phyloP scores from a whole-genome alignment of 1,139 yeast species.

The Waltiozyma sp. region DNA sequence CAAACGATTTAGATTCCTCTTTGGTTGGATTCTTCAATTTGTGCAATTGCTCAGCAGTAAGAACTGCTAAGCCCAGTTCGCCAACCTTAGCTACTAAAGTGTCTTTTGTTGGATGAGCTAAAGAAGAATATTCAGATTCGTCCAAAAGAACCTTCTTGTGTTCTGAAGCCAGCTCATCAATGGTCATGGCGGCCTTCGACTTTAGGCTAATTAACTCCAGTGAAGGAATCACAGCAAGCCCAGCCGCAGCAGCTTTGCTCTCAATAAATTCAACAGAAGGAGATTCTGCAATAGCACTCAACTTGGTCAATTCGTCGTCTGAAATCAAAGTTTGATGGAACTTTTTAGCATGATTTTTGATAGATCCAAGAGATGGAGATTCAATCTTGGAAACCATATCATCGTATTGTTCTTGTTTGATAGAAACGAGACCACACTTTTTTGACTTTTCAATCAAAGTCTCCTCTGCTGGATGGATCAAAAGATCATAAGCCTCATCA shows the following conservation, averaged over 20 bases:
- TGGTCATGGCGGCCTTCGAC: constrained; percentile 22
- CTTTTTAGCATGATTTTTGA: constrained; percentile 18
- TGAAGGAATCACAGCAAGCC: constrained; percentile 18
- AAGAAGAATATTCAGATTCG: constrained; percentile 8
- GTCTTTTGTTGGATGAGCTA: constrained; percentile 15
- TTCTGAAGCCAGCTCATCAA: constrained; percentile 13
- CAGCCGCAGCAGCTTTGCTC: constrained; percentile 22
- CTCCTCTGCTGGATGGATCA: constrained; percentile 8
- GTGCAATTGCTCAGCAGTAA: constrained; percentile 31
- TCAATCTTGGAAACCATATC: constrained; percentile 5
- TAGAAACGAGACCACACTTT: constrained; percentile 3
- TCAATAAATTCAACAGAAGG: constrained; percentile 25
- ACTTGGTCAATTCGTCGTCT: constrained; percentile 14
- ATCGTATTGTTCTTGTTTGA: constrained; percentile 15
- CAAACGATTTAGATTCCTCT: constrained; percentile 15
- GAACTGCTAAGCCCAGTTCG: constrained; percentile 32
- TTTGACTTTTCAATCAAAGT: constrained; percentile 25
- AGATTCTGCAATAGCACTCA: constrained; percentile 7
- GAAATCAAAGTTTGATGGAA: constrained; percentile 10
- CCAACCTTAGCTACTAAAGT: constrained; percentile 16
- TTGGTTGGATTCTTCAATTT: constrained; percentile 16
- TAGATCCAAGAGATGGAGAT: constrained; percentile 12
- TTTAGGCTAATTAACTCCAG: constrained; percentile 16
- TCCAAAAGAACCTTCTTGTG: background rate
- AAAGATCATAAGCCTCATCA: background rate